Evolutionary conservation across 805 yeast species (phyloP).

Genomic region (Deakozyma indianensis): DNA sequence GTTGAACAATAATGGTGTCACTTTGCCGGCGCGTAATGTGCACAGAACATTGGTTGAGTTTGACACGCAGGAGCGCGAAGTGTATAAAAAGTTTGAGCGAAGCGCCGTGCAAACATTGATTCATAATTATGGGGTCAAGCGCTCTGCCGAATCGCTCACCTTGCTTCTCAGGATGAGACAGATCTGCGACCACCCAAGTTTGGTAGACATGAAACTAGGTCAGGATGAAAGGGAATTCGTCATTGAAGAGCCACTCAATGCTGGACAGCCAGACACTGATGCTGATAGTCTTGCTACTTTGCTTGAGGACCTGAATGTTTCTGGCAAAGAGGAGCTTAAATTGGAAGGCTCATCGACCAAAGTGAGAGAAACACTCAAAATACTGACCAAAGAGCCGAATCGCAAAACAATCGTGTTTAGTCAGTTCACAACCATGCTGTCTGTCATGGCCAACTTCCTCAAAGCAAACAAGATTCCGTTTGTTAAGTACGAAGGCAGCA

Average conservation of each 20-base stretch:
- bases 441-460: conserved; percentile 18
- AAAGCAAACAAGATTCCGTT: conserved; percentile 18
- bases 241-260: background rate
- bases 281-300: conserved; percentile 18
- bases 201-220: background rate
- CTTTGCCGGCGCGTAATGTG: conserved; percentile 13
- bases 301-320: conserved; percentile 11
- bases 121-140: too few species aligned
- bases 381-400: conserved; percentile 20
- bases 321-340: conserved; percentile 9
- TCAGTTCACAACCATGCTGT: conserved; percentile 26
- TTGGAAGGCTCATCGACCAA: conserved; percentile 20
- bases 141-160: conserved; percentile 15
- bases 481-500: conserved; percentile 24
- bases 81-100: conserved; percentile 16
- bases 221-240: background rate
- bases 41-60: conserved; percentile 15
- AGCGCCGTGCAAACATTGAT: conserved; percentile 2
- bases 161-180: conserved; percentile 25
- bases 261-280: conserved; percentile 6
- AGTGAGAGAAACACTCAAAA: conserved; percentile 19
- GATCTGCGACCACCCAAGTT: conserved; percentile 23
- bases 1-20: conserved; percentile 13
- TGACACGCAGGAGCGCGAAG: conserved; percentile 13
- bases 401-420: conserved; percentile 34